Percentiles rank a stretch among this genome's conserved stretches.
Evolutionary conservation across 1,284 basidiomycete species (phyloP).

Genomic region (Nidula niveotomentosa): DNA sequence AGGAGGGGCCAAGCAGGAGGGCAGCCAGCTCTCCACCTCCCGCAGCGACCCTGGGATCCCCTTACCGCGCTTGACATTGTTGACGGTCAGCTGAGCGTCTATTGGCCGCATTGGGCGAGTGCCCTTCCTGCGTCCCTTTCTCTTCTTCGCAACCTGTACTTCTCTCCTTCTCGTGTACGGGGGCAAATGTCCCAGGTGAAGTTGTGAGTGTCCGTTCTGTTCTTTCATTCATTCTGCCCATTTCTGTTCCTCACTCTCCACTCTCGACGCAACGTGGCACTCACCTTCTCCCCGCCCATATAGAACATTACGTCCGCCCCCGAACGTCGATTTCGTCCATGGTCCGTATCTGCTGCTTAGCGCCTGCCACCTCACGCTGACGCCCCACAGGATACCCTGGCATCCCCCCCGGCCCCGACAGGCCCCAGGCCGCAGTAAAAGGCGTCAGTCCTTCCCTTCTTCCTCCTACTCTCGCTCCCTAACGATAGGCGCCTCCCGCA

Average conservation of each 20-base stretch:
- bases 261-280: conserved; percentile 7
- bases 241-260: neutral
- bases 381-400: conserved; percentile 63
- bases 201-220: conserved; percentile 34
- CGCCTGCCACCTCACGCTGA: conserved; percentile 2
- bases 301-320: conserved; percentile 75
- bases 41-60: no score
- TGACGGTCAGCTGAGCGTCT: no score
- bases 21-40: no score
- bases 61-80: no score
- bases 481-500: conserved; percentile 21
- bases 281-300: conserved; percentile 6
- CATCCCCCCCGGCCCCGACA: conserved; percentile 70
- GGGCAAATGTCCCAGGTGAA: conserved; percentile 51
- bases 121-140: conserved; percentile 5
- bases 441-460: conserved; percentile 55
- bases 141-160: conserved; percentile 13
- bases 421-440: conserved; percentile 77
- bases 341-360: conserved; percentile 36
- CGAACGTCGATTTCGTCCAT: conserved; percentile 82
- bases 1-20: no score
- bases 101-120: neutral
- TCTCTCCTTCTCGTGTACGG: conserved; percentile 7
- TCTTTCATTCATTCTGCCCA: neutral
- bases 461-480: neutral